Percentiles rank a stretch among this genome's conserved stretches.
phyloP scores from a whole-genome alignment of 2,329 filamentous ascomycete species.

The Botryotinia narcissicola region DNA sequence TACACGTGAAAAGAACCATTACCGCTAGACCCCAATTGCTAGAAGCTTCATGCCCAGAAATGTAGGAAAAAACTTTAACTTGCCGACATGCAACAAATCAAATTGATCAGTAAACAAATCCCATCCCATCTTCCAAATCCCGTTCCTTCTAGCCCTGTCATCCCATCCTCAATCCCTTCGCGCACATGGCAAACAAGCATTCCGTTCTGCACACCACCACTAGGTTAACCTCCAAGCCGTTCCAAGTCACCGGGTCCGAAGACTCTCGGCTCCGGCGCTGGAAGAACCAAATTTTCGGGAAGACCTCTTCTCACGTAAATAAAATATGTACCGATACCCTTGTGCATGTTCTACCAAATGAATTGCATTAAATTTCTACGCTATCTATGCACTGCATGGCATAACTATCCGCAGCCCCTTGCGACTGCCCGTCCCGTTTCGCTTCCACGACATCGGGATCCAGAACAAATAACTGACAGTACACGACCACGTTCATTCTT shows the following conservation, averaged over 20 bases:
- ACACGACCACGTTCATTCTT: neutral
- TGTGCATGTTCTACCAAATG: neutral
- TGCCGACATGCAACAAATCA: neutral
- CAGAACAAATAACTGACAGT: neutral
- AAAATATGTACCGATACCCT: neutral
- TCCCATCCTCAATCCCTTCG: neutral
- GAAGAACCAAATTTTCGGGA: neutral
- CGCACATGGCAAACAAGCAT: constrained; percentile 12
- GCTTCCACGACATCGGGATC: neutral
- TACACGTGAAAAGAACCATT: neutral
- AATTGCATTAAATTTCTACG: neutral
- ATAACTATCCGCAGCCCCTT: neutral
- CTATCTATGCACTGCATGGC: constrained; percentile 5
- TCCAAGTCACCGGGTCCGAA: neutral
- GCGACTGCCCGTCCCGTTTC: neutral
- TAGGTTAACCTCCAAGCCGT: neutral
- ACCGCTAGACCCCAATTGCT: neutral
- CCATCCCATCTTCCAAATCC: constrained; percentile 1
- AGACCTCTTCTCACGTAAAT: neutral
- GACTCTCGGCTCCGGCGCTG: neutral
- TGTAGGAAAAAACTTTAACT: neutral
- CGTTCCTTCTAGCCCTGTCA: neutral
- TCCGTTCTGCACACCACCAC: neutral
- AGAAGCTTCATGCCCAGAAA: neutral
- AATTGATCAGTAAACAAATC: neutral